These are phyloP conservation scores for Eucalyptus brandiana DNA, from an alignment of 345 rosid species.

Conservation along the genomic window DNA sequence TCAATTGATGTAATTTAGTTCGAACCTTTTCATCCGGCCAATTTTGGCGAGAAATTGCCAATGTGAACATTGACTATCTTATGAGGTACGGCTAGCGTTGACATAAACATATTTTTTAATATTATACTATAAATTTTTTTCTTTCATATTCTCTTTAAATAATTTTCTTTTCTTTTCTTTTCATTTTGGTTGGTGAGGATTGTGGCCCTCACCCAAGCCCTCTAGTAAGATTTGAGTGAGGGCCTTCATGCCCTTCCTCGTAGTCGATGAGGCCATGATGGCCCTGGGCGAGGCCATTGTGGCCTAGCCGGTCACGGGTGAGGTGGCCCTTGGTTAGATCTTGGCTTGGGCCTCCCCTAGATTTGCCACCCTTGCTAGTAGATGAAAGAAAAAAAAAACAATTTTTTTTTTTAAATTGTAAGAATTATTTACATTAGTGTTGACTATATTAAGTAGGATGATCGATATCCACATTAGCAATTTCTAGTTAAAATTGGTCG, in stretches of 20 bases:
- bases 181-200: neutral
- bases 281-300: neutral
- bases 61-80: too few species aligned
- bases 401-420: too few species aligned
- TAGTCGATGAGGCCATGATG: neutral
- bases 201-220: neutral
- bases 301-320: neutral
- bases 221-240: neutral
- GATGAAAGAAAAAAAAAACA: too few species aligned
- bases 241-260: neutral
- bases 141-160: neutral
- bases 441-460: neutral
- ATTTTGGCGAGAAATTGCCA: too few species aligned
- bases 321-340: neutral
- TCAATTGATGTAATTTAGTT: too few species aligned
- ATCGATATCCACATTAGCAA: too few species aligned
- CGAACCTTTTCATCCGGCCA: too few species aligned
- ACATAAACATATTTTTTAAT: too few species aligned
- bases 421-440: neutral
- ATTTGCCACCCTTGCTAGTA: too few species aligned
- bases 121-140: too few species aligned
- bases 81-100: rapidly evolving
- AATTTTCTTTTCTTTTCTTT: too few species aligned
- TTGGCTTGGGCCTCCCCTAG: neutral
- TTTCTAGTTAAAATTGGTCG: too few species aligned